Evolutionary conservation across 2,329 filamentous ascomycete genomes (phyloP).

Genomic region (Cryphonectria parasitica): DNA sequence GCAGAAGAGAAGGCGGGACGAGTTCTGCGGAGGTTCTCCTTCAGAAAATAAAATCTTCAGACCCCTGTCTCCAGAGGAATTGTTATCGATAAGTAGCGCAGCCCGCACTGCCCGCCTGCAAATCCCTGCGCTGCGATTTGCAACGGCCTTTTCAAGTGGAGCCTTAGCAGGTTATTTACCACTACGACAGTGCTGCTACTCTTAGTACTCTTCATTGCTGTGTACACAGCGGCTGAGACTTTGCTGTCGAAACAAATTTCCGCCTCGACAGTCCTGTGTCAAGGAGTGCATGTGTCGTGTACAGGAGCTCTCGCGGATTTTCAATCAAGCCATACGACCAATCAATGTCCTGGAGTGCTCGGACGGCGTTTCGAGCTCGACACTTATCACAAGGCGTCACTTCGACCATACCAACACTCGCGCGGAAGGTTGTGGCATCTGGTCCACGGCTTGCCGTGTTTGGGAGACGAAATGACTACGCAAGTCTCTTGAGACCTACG

Average conservation of each 20-base stretch:
- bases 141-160: slow-evolving; percentile 7
- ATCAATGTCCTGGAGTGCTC: slow-evolving; percentile 30
- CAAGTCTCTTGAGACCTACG: not conserved
- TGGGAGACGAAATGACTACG: slow-evolving; percentile 8
- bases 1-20: slow-evolving; percentile 23
- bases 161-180: not conserved
- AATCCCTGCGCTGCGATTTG: slow-evolving; percentile 27
- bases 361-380: slow-evolving; percentile 23
- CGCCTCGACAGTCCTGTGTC: not conserved
- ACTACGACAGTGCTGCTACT: not conserved
- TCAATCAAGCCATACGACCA: not conserved
- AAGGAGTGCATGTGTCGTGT: not conserved
- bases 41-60: slow-evolving; percentile 29
- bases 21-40: slow-evolving; percentile 16
- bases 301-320: not conserved
- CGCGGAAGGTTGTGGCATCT: not conserved
- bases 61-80: slow-evolving; percentile 3
- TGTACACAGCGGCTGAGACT: not conserved
- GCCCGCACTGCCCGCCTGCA: slow-evolving; percentile 3
- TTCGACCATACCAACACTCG: not conserved
- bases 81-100: slow-evolving; percentile 26
- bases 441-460: not conserved
- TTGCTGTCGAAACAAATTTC: not conserved
- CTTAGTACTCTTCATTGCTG: too few species aligned
- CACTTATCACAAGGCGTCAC: not conserved